phyloP scores from a whole-genome alignment of 2,329 filamentous ascomycete species.

The Trichoderma lentiforme region DNA sequence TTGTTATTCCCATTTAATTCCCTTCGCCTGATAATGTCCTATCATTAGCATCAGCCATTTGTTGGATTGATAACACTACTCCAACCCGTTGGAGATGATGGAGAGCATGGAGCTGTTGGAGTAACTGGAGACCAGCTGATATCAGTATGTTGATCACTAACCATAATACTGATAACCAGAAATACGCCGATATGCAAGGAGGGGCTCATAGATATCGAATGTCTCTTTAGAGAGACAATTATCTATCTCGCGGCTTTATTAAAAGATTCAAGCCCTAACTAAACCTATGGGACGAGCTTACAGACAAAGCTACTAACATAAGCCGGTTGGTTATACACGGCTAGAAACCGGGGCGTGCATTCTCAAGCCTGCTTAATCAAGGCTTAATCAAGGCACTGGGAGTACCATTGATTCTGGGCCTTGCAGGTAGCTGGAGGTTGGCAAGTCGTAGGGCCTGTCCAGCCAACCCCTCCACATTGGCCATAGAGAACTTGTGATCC shows the following conservation, averaged over 20 bases:
- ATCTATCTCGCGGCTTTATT: not conserved
- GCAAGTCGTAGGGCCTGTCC: constrained; percentile 36
- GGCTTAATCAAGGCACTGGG: constrained; percentile 1
- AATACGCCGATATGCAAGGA: too few relatives aligned
- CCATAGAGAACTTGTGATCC: constrained; percentile 25
- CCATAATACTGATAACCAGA: too few relatives aligned
- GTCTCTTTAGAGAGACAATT: not conserved
- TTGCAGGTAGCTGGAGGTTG: constrained; percentile 35
- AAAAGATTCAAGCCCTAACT: too few relatives aligned
- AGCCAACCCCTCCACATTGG: constrained; percentile 39
- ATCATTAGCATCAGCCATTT: too few relatives aligned
- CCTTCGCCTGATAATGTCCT: too few relatives aligned
- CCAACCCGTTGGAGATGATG: too few relatives aligned
- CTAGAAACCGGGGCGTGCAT: not conserved
- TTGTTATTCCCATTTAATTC: too few relatives aligned
- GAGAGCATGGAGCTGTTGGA: too few relatives aligned
- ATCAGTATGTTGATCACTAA: too few relatives aligned
- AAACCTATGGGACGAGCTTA: not conserved
- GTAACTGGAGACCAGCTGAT: too few relatives aligned
- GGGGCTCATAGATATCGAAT: too few relatives aligned
- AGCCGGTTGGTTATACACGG: not conserved
- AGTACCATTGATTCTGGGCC: constrained; percentile 25
- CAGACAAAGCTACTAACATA: not conserved
- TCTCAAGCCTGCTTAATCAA: not conserved
- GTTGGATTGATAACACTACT: too few relatives aligned